These are phyloP conservation scores for Komagataella ulmi DNA, from an alignment of 805 yeast genomes.

Conservation along the genomic window DNA sequence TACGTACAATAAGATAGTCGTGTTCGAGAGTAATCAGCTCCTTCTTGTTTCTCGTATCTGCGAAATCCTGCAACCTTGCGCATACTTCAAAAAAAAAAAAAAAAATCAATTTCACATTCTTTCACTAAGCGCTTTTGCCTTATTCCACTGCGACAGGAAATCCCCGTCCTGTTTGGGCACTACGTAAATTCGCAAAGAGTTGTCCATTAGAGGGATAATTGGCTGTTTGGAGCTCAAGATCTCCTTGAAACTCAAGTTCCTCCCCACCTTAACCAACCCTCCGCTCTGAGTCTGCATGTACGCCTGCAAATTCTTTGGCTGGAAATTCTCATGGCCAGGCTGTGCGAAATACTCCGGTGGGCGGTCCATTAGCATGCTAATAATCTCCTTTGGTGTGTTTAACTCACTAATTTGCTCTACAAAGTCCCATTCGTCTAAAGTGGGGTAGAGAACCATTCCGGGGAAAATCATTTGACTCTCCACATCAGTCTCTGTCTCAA, in stretches of 20 bases:
- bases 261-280: slow-evolving; percentile 78
- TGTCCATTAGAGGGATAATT: slow-evolving; percentile 65
- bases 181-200: slow-evolving; percentile 55
- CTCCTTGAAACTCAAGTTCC: slow-evolving; percentile 51
- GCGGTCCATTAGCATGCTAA: slow-evolving; percentile 47
- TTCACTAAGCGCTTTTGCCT: slow-evolving; percentile 40
- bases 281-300: slow-evolving; percentile 77
- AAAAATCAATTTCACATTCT: slow-evolving; percentile 11
- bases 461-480: slow-evolving; percentile 79
- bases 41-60: background rate
- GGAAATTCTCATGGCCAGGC: slow-evolving; percentile 48
- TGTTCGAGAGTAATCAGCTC: background rate
- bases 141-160: slow-evolving; percentile 63
- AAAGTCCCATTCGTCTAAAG: slow-evolving; percentile 73
- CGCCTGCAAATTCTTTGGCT: slow-evolving; percentile 45
- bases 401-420: slow-evolving; percentile 65
- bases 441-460: slow-evolving; percentile 69
- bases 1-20: background rate
- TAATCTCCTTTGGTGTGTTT: slow-evolving; percentile 47
- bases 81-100: background rate
- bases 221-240: slow-evolving; percentile 52
- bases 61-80: background rate
- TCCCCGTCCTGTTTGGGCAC: slow-evolving; percentile 61
- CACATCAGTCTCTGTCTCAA: slow-evolving; percentile 54
- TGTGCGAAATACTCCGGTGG: slow-evolving; percentile 59